phyloP scores from a whole-genome alignment of 805 yeast genomes.

The Barnettozyma sucrosica region DNA sequence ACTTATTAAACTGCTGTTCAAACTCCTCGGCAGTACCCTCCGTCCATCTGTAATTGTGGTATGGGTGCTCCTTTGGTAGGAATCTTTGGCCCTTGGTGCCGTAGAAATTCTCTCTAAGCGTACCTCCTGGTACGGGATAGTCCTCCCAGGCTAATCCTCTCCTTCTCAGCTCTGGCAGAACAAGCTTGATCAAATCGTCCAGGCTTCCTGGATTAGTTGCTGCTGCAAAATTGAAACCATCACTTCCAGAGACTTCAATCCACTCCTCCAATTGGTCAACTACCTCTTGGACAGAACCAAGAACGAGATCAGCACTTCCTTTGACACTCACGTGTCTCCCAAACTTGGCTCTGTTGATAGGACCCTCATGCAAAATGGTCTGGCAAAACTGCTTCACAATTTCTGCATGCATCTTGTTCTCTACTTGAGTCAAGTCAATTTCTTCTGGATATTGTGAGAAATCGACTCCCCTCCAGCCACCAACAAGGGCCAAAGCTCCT shows the following conservation, averaged over 20 bases:
- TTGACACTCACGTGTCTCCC: slow-evolving; percentile 23
- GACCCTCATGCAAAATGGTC: slow-evolving; percentile 16
- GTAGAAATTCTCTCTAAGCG: slow-evolving; percentile 30
- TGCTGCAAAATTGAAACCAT: slow-evolving; percentile 37
- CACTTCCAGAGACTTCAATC: slow-evolving; percentile 35
- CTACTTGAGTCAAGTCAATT: slow-evolving; percentile 31
- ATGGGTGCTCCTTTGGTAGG: slow-evolving; percentile 16
- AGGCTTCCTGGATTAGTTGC: slow-evolving; percentile 33
- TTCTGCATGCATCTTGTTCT: slow-evolving; percentile 27
- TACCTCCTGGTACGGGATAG: slow-evolving; percentile 29
- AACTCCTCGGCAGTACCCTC: slow-evolving; percentile 26
- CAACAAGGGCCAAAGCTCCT: slow-evolving; percentile 40
- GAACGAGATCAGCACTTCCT: slow-evolving; percentile 26
- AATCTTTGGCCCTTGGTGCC: slow-evolving; percentile 15
- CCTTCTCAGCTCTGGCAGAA: slow-evolving; percentile 31
- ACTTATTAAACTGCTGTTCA: slow-evolving; percentile 12
- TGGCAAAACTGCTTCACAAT: slow-evolving; percentile 23
- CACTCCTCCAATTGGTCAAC: slow-evolving; percentile 35
- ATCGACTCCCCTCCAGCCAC: slow-evolving; percentile 43
- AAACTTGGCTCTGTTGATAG: slow-evolving; percentile 26
- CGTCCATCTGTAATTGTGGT: slow-evolving; percentile 18
- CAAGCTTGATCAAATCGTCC: slow-evolving; percentile 32
- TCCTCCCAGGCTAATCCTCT: slow-evolving; percentile 33
- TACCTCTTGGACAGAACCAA: slow-evolving; percentile 33
- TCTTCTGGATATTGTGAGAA: slow-evolving; percentile 32